These are phyloP conservation scores for Aspergillus ellipticus DNA, from an alignment of 495 filamentous ascomycete genomes.

Conservation along the genomic window DNA sequence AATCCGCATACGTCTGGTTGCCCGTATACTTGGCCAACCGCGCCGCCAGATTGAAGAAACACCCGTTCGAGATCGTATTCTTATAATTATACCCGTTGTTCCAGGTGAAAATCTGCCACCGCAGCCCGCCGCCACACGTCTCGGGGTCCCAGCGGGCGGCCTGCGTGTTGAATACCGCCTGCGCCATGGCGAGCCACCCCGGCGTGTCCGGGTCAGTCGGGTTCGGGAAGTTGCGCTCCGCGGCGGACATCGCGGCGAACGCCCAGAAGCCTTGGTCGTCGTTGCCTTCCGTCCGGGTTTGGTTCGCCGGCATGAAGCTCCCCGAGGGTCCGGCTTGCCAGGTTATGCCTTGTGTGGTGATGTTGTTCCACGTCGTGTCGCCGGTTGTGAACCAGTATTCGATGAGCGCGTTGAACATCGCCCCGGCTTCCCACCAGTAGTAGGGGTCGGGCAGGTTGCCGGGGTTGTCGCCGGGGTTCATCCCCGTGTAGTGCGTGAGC, in stretches of 20 bases:
- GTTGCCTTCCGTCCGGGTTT: slow-evolving; percentile 72
- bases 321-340: slow-evolving; percentile 65
- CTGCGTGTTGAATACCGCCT: slow-evolving; percentile 77
- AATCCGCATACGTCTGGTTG: slow-evolving; percentile 74
- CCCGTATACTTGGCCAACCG: slow-evolving; percentile 71
- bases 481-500: slow-evolving; percentile 65
- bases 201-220: slow-evolving; percentile 39
- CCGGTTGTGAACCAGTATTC: slow-evolving; percentile 84
- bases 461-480: slow-evolving; percentile 63
- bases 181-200: slow-evolving; percentile 75
- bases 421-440: slow-evolving; percentile 81
- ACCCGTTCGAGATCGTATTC: slow-evolving; percentile 75
- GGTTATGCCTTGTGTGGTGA: slow-evolving; percentile 62
- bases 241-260: slow-evolving; percentile 75
- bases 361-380: slow-evolving; percentile 67
- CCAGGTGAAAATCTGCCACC: slow-evolving; percentile 81
- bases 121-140: slow-evolving; percentile 66
- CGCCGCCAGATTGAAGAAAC: slow-evolving; percentile 76
- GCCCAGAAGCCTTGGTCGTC: slow-evolving; percentile 90
- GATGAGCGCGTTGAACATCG: slow-evolving; percentile 70
- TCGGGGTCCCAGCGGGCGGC: slow-evolving; percentile 65
- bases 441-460: slow-evolving; percentile 73
- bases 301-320: slow-evolving; percentile 79
- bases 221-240: slow-evolving; percentile 70
- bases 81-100: slow-evolving; percentile 82